Base-by-base conservation (phyloP, 441 rosid genomes). In the Aleurites moluccanus region DNA sequence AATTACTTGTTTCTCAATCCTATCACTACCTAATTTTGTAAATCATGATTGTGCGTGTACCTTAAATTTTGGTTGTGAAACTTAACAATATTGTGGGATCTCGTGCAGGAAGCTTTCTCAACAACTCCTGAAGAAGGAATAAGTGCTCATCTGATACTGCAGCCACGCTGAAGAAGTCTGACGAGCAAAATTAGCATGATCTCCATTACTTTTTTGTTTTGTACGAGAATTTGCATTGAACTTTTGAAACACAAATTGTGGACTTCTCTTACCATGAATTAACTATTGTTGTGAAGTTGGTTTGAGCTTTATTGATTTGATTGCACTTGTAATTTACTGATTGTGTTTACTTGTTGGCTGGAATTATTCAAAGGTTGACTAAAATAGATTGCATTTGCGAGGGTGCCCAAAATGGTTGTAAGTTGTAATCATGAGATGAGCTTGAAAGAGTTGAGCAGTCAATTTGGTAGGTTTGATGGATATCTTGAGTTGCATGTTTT, bases 41-140 rank as follows among this genome's bases (percentile, higher is more conserved):
- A 52, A 52, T 52, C 56, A 52, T n/a, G 9, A 20, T 14, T 64
- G 42, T 13, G 56, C 28, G n/a, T n/a, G n/a, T n/a, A n/a, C n/a
- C n/a, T n/a, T n/a, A n/a, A n/a, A n/a, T n/a, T n/a, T n/a, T n/a
- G 49, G 60, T n/a, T 3, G 7, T 20, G 60, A 50, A 63, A 47
- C 28, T 53, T 42, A 27, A 30, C 27, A 20, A 45, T 53, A 30
- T 44, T 30, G 10, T 75, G 38, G 28, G 67, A 44, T 20, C 49
- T 59, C 18, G 14, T 80, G 83, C 85, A 81, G 86, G 83, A 72
- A 42, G 75, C 75, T 68, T 45, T 55, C 44, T 64, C 3, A 0
- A 30, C 73, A 57, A 69, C 57, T 64, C 27, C 40, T 23, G 75
- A 70, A 79, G 78, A 50, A 68, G 45, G 68, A 83, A 85, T 80